Percentiles rank a stretch among this genome's conserved stretches.
phyloP scores from a whole-genome alignment of 345 rosid species.

The Salix caprea region DNA sequence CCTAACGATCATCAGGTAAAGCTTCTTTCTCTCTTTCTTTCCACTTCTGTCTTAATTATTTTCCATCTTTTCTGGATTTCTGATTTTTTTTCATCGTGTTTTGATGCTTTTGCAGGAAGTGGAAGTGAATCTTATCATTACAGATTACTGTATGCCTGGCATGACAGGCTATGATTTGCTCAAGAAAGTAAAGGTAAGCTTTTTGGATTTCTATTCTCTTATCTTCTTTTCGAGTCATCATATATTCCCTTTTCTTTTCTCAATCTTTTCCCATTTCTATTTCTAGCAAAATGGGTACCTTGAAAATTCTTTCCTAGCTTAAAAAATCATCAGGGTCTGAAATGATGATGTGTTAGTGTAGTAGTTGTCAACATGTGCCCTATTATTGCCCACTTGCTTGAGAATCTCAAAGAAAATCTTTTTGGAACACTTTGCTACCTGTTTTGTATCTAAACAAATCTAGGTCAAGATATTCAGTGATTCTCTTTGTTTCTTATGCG shows the following conservation, averaged over 20 bases:
- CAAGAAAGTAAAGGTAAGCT: constrained; percentile 59
- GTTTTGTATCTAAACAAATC: constrained; percentile 10
- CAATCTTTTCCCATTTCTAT: constrained; percentile 12
- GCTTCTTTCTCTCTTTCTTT: background rate
- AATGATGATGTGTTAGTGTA: background rate
- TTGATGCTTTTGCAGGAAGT: constrained; percentile 33
- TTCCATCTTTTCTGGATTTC: constrained; percentile 3
- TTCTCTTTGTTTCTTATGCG: constrained; percentile 13
- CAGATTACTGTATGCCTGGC: constrained; percentile 83
- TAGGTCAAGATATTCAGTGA: constrained; percentile 18
- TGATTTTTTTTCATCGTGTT: background rate
- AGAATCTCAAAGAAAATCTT: constrained; percentile 24
- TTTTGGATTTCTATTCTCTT: background rate
- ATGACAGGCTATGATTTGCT: constrained; percentile 86
- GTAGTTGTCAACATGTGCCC: constrained; percentile 3
- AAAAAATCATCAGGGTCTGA: background rate
- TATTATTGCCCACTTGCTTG: constrained; percentile 15
- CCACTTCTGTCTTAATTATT: background rate
- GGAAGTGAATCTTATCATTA: constrained; percentile 59
- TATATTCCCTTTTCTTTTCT: constrained; percentile 20
- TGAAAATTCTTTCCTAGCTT: background rate
- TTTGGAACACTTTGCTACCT: constrained; percentile 31
- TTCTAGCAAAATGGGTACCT: constrained; percentile 13
- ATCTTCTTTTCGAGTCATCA: constrained; percentile 7
- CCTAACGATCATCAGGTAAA: constrained; percentile 37